phyloP scores from a whole-genome alignment of 192 early-diverging fungal genomes.

The Dispira simplex region DNA sequence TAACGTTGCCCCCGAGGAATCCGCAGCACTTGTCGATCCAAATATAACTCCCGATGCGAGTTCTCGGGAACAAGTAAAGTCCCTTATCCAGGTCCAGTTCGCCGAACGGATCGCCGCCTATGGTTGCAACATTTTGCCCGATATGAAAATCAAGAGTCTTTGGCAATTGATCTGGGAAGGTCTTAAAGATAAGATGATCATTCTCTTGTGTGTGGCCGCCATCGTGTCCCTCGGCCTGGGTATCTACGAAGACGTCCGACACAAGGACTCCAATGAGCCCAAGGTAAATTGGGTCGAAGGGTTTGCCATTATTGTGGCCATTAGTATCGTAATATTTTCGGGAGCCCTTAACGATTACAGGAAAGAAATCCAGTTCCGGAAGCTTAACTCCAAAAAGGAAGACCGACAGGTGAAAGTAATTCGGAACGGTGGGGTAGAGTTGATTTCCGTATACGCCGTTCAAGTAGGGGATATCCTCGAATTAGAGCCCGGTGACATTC shows the following conservation, averaged over 20 bases:
- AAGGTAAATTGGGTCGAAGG: constrained; percentile 77
- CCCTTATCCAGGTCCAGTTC: constrained; percentile 15
- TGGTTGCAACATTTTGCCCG: constrained; percentile 57
- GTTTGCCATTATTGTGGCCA: constrained; percentile 65
- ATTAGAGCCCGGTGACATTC: constrained; percentile 84
- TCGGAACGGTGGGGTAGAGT: constrained; percentile 45
- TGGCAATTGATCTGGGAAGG: constrained; percentile 68
- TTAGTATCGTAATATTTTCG: constrained; percentile 61
- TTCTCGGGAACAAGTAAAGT: not conserved
- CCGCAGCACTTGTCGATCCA: not conserved
- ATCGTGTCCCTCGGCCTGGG: constrained; percentile 64
- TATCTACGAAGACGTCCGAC: constrained; percentile 59
- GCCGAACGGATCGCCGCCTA: constrained; percentile 37
- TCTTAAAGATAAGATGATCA: constrained; percentile 67
- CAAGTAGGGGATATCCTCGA: constrained; percentile 82
- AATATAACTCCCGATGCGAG: not conserved
- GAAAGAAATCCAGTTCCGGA: constrained; percentile 77
- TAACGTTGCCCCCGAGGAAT: not conserved
- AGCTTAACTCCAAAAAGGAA: constrained; percentile 73
- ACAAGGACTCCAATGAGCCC: constrained; percentile 26
- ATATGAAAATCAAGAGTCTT: constrained; percentile 48
- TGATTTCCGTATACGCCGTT: constrained; percentile 64
- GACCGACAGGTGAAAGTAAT: constrained; percentile 61
- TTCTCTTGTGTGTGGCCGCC: constrained; percentile 61
- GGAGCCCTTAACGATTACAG: constrained; percentile 72